These are phyloP conservation scores for Priceomyces medius DNA, from an alignment of 805 yeast species.

Conservation along the genomic window DNA sequence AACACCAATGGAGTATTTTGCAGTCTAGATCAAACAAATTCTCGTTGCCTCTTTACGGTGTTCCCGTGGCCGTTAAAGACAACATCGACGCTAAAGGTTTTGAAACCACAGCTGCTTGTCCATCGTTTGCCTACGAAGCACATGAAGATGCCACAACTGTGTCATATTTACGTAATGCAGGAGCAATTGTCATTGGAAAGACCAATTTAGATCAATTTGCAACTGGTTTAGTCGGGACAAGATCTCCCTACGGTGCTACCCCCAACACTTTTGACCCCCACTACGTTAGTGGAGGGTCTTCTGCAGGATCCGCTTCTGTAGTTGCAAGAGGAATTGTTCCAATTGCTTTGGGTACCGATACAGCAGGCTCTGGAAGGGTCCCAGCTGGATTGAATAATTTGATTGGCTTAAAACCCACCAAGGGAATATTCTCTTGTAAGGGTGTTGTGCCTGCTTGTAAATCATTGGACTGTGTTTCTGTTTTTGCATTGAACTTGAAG, in stretches of 20 bases:
- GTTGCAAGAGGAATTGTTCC: conserved; percentile 92
- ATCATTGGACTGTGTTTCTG: conserved; percentile 88
- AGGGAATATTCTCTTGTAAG: conserved; percentile 77
- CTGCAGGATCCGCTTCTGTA: conserved; percentile 92
- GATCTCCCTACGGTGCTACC: conserved; percentile 93
- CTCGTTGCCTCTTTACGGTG: conserved; percentile 79
- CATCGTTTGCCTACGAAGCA: conserved; percentile 72
- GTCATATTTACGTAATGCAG: conserved; percentile 69
- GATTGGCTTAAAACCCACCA: conserved; percentile 89
- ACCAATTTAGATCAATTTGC: conserved; percentile 97
- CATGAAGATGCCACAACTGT: conserved; percentile 75
- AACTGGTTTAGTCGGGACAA: conserved; percentile 92
- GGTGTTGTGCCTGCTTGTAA: conserved; percentile 99
- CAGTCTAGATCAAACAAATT: conserved; percentile 58
- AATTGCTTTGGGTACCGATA: conserved; percentile 88
- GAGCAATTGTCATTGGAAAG: conserved; percentile 91
- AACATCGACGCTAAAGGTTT: conserved; percentile 85
- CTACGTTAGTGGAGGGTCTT: conserved; percentile 93
- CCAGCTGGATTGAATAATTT: conserved; percentile 94
- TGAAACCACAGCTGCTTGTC: conserved; percentile 94
- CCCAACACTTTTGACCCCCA: conserved; percentile 71
- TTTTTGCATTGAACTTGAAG: conserved; percentile 70
- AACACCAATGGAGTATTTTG: conserved; percentile 75
- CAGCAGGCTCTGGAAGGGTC: conserved; percentile 97
- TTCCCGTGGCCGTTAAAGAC: conserved; percentile 92